phyloP scores from a whole-genome alignment of 208 protist genomes.

The Balamuthia mandrillaris region DNA sequence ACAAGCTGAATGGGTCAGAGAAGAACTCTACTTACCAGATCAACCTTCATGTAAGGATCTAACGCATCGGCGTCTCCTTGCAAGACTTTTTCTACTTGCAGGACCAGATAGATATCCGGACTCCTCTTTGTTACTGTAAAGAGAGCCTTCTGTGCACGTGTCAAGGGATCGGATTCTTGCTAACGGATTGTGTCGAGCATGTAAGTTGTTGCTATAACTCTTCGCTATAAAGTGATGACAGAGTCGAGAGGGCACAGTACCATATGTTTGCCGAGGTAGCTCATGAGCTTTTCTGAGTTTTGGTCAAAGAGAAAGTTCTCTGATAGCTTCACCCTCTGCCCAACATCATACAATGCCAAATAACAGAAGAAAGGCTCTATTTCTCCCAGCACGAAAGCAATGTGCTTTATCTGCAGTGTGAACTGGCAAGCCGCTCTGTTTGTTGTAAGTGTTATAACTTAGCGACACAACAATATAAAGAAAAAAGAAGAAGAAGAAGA shows the following conservation, averaged over 20 bases:
- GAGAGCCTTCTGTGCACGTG: background rate
- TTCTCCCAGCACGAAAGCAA: constrained; percentile 1
- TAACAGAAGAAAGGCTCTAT: constrained; percentile 44
- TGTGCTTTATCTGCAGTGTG: no score
- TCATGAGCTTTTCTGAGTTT: background rate
- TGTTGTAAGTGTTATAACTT: no score
- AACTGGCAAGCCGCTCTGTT: no score
- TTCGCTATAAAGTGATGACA: no score
- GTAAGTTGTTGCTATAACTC: no score
- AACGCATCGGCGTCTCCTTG: constrained; percentile 42
- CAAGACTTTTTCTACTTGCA: constrained; percentile 52
- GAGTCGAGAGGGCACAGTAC: background rate
- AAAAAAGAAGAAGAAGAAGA: no score
- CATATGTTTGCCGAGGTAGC: constrained; percentile 19
- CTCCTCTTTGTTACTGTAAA: constrained; percentile 15
- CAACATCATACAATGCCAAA: constrained; percentile 4
- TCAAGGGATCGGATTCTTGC: constrained; percentile 12
- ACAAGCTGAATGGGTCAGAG: background rate
- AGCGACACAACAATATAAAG: no score
- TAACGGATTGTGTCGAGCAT: background rate
- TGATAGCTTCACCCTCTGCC: background rate
- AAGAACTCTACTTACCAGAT: background rate
- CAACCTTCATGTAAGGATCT: constrained; percentile 43
- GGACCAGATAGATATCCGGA: constrained; percentile 47
- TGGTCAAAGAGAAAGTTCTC: constrained; percentile 42